Evolutionary conservation across 306 rosid species (phyloP).

Genomic region (cucumber (Cucumis sativus)): Cucumber_9930_V3 NC_026657.2:899001-899500

Average conservation of each 20-base stretch:
- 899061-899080: neutral
- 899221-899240: neutral
- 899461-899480: conserved; percentile 95
- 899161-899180: neutral
- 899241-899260: neutral
- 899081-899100: neutral
- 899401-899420: conserved; percentile 94
- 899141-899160: neutral
- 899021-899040: neutral
- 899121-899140: neutral
- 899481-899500: conserved; percentile 94
- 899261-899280: neutral
- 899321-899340: neutral
- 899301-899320: neutral
- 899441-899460: conserved; percentile 95
- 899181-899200: neutral
- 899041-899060: neutral
- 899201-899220: neutral
- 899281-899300: neutral
- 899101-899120: neutral
- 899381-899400: conserved; percentile 18
- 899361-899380: conserved; percentile 8
- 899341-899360: neutral
- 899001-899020: conserved; percentile 39
- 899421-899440: conserved; percentile 84